Evolutionary conservation across 2,329 filamentous ascomycete genomes (phyloP), one percentile per base, ranked within the genome.

Genomic region (Trichoderma aggressivum): DNA sequence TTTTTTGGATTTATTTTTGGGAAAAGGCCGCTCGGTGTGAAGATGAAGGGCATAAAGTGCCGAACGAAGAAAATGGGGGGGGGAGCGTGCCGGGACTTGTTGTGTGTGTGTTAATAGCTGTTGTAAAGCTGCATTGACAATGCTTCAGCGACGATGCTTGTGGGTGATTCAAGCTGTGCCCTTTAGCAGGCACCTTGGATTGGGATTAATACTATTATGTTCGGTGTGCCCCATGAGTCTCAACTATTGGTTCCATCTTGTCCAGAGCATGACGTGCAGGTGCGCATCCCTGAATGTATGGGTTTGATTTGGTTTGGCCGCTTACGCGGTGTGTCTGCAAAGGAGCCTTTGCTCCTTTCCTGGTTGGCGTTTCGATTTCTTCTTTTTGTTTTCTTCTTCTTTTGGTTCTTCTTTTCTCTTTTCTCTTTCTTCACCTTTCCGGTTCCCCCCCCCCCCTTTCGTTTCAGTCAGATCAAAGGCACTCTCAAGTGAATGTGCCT

Each of bases 161-260:
- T 26, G 55, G 65, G 50, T 30, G 36, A 68, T 61, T 36, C 66
- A 30, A 60, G 66, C 43, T n/a, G 10, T 69, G 66, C 39, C 53
- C 66, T 61, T 60, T 60, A 39, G 47, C 56, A 32, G 61, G 66
- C 66, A 36, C 26, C 66, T 53, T 61, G 56, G 34, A 69, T 61
- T 34, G 39, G 56, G 56, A 36, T 69, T 69, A 69, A 69, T 69
- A 69, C 28, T 60, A 69, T 61, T 47, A 21, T 50, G 66, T 69
- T 59, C 66, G 21, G 59, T 61, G 58, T 61, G 62, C 60, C 39
- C 14, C 18, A n/a, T 28, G 56, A 69, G n/a, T 26, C 36, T 14
- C 10, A 66, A 36, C 21, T 30, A n/a, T 50, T 53, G 39, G 21
- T 26, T 43, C 34, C 21, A n/a, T 21, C 47, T 50, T n/a, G 28